Base-by-base conservation (phyloP, 2,329 filamentous ascomycete genomes). In the Diaporthe destruens region DNA sequence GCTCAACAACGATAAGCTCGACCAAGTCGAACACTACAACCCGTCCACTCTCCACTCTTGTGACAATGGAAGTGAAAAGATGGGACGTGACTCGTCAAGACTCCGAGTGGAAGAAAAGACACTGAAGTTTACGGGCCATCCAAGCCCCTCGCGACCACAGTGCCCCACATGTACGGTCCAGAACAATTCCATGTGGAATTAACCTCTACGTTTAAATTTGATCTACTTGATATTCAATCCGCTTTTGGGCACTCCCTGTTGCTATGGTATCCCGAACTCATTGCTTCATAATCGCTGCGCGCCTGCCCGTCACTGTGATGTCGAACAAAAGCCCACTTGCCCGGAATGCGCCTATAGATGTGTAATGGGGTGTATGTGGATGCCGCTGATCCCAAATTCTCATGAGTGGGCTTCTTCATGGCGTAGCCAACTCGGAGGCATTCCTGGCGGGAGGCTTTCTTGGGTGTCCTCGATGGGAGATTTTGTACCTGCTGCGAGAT, bases 241-340 rank as follows among this genome's bases (percentile, higher is more conserved):
- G 34, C 56, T 53, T 53, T 53, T 54, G 11, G 14, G 32, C 29
- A 36, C 32, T 61, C n/a, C 11, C 44, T 39, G 11, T 42, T 54
- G 18, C 44, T 59, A 39, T 70, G 56, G 68, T 70, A 54, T 61
- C 68, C 53, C 47, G 7, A 32, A 2, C 8, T 70, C 68, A 34
- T 70, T 54, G 51, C 68, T 39, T 70, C 55, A 70, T 70, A 61
- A 70, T 6, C 42, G 47, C 68, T 70, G 55, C 47, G 55, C 23
- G 23, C 32, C 55, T 75, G 74, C 2, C 23, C 29, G 68, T 53
- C 56, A n/a, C 25, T 20, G 23, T 16, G 18, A 29, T 61, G 76
- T 54, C 14, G 29, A 44, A 49, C 42, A 57, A 61, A 61, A 18
- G 32, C 47, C n/a, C n/a, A 18, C 12, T 53, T 39, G 55, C 47